Evolutionary conservation across 1,139 yeast species (phyloP), one percentile per base, ranked within the genome.

Genomic region (Magnusiomyces ingens): DNA sequence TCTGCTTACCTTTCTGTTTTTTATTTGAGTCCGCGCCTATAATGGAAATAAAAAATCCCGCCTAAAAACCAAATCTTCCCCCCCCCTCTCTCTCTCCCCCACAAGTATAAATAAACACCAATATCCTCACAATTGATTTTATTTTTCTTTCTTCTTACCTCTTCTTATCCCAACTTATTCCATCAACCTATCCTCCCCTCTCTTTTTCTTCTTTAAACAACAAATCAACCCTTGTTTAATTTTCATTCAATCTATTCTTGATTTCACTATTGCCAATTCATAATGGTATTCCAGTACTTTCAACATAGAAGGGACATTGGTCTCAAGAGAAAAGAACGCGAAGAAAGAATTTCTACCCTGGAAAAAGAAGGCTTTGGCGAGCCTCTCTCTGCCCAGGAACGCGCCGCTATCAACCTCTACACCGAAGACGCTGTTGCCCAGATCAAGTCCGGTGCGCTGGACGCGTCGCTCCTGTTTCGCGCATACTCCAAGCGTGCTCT

Each of bases 401-500:
- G 50, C 52, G 56, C 51, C 3, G 62, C 71, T 41, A 60, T 71
- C 37, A 52, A 58, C 37, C 57, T 60, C 45, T 58, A 64, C 3
- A 71, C 72, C 6, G 57, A 62, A 12, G 60, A 62, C 17, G 64
- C 64, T n/a, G 67, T 68, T 11, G 54, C 49, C 12, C 53, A 64
- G 53, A 71, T 72, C 26, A 63, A 68, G 48, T 51, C 57, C 3
- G 70, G 70, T 5, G 61, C 64, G 3, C 44, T 71, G 18, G 55
- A 58, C 47, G 72, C 76, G 10, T 48, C 56, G 17, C 64, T 64
- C 3, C 62, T 72, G 1, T 65, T 72, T 43, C 58, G 57, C 50
- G 76, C 76, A 3, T 71, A 70, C 55, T 73, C 73, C 17, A 72
- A 72, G 58, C 65, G 66, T 49, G 70, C 75, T 2, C 52, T 71